These are phyloP conservation scores for Conticribra guillardii DNA, from an alignment of 108 stramenopile genomes.

Conservation along the genomic window DNA sequence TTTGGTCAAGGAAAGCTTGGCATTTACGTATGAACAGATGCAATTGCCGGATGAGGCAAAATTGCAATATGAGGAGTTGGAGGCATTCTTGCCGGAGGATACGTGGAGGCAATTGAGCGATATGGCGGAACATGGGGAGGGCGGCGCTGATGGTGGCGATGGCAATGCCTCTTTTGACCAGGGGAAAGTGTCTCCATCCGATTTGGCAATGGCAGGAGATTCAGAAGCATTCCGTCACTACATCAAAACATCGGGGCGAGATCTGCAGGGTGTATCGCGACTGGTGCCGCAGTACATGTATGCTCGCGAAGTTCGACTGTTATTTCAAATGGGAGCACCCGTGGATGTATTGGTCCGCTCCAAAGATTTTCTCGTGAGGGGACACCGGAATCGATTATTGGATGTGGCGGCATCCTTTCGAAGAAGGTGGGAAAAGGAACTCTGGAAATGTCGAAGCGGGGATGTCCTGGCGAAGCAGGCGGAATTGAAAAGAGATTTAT, in stretches of 20 bases:
- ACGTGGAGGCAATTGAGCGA: slow-evolving; percentile 37
- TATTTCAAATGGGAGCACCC: slow-evolving; percentile 68
- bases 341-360: slow-evolving; percentile 63
- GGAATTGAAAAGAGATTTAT: slow-evolving; percentile 25
- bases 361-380: slow-evolving; percentile 56
- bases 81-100: slow-evolving; percentile 68
- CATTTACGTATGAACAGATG: slow-evolving; percentile 88
- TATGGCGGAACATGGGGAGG: neutral
- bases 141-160: too few species aligned
- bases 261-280: slow-evolving; percentile 58
- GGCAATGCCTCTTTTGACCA: slow-evolving; percentile 4
- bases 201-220: slow-evolving; percentile 69
- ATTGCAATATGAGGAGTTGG: slow-evolving; percentile 82
- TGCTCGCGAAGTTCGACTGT: slow-evolving; percentile 63
- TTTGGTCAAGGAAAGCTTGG: slow-evolving; percentile 81
- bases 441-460: slow-evolving; percentile 26
- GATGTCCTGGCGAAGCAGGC: slow-evolving; percentile 17
- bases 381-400: slow-evolving; percentile 41
- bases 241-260: slow-evolving; percentile 48
- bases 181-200: slow-evolving; percentile 14
- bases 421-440: slow-evolving; percentile 29
- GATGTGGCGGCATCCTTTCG: slow-evolving; percentile 28
- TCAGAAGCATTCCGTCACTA: slow-evolving; percentile 58
- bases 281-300: slow-evolving; percentile 69
- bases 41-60: slow-evolving; percentile 74